Percentiles rank a stretch among this genome's conserved stretches.
Conservation (phyloP, 192 early-diverging fungal genomes). For the Anaeromyces robustus region DNA sequence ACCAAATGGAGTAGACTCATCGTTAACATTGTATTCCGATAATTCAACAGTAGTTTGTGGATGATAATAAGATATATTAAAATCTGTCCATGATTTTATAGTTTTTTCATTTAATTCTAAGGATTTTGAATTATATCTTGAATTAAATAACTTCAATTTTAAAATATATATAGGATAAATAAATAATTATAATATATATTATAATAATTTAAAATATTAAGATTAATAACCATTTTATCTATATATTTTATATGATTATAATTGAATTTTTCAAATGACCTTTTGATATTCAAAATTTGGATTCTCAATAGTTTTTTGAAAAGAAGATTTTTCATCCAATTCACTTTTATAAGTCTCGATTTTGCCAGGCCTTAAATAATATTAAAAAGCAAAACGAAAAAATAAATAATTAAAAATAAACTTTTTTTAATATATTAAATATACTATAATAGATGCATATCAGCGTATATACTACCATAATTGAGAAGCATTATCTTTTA, state of each 20-base stretch:
- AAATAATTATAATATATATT: neutral
- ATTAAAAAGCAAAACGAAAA: too few relatives aligned
- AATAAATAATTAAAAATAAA: too few relatives aligned
- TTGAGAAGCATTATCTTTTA: neutral
- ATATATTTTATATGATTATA: too few relatives aligned
- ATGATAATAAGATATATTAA: constrained; percentile 56
- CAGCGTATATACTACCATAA: too few relatives aligned
- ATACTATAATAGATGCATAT: too few relatives aligned
- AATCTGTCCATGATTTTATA: constrained; percentile 66
- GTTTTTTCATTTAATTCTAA: constrained; percentile 15
- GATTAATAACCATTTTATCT: too few relatives aligned
- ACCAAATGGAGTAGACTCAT: constrained; percentile 10
- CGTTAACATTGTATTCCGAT: constrained; percentile 31
- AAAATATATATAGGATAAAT: neutral
- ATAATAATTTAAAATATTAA: too few relatives aligned
- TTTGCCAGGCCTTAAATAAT: neutral
- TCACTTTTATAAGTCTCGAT: neutral
- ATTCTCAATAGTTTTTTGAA: neutral
- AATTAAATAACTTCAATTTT: neutral
- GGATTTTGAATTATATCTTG: neutral
- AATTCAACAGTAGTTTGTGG: constrained; percentile 39
- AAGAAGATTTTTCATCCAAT: neutral
- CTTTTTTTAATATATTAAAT: too few relatives aligned
- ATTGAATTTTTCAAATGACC: neutral
- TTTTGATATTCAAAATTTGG: neutral